Base-by-base conservation (phyloP, 1,139 yeast species). In the Pichia sp. region DNA sequence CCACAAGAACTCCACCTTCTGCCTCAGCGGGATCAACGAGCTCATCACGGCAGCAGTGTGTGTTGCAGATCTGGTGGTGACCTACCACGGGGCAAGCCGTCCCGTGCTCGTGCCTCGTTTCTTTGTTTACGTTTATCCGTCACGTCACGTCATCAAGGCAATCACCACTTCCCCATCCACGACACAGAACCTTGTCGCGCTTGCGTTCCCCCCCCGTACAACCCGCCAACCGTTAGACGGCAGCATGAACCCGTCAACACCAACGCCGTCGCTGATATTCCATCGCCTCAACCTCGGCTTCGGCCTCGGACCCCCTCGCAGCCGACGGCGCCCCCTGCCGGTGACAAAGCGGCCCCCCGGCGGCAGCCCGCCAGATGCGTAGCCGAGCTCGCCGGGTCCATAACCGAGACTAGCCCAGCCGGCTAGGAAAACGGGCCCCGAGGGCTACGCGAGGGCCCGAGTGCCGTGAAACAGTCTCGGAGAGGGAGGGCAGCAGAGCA, bases 1-100 rank as follows among this genome's bases (percentile, higher is more conserved):
- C 50, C 50, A 48, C 10, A n/a, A 6, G 34, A 48, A 10, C 24
- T 17, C 45, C 2, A 48, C n/a, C 16, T 48, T 48, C 16, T 48
- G 50, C 27, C 27, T 48, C 12, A 48, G 27, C 5, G 50, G 50
- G 6, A 41, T 14, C n/a, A 48, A 29, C 9, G 44, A 29, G 10
- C 14, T 48, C 33, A 48, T 40, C 24, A 20, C 24, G 24, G 24
- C 24, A 20, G 24, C 24, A 20, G 24, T 20, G 24, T 20, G 24
- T 20, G 24, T 20, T 20, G 24, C 24, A 20, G 24, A 20, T 2
- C 24, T 20, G 24, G 24, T 20, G 24, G 24, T 20, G 24, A 2
- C 24, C 24, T 14, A 36, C 40, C 40, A 20, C 24, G 24, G 24
- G 24, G 24, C 24, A 20, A 20, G 24, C 24, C 24, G 24, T 20